phyloP scores from a whole-genome alignment of 352 stramenopile genomes.

The Phytophthora sp. region DNA sequence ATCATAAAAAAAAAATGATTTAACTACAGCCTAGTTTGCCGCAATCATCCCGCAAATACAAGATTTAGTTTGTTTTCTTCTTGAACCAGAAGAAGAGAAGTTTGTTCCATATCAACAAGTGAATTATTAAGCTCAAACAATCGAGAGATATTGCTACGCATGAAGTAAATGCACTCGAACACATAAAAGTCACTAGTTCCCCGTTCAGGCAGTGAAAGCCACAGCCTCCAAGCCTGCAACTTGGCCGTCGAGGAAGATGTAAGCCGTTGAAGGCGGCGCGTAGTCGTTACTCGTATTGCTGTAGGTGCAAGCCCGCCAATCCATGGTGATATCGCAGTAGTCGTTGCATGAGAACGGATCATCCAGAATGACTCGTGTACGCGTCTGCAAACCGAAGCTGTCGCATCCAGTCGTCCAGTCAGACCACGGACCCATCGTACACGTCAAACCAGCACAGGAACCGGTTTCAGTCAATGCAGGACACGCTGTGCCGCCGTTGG shows the following conservation, averaged over 20 bases:
- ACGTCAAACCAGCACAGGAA: constrained; percentile 52
- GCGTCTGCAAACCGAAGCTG: constrained; percentile 44
- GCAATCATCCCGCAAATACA: no score
- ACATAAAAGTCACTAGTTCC: no score
- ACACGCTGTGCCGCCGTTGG: constrained; percentile 47
- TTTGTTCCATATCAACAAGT: no score
- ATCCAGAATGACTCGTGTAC: constrained; percentile 40
- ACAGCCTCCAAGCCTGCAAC: constrained; percentile 10
- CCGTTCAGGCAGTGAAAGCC: no score
- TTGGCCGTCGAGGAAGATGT: constrained; percentile 13
- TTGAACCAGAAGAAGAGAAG: no score
- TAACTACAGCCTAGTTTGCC: no score
- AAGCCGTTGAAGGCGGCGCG: constrained; percentile 2
- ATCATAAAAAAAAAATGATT: no score
- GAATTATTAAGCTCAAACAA: no score
- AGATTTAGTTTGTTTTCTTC: no score
- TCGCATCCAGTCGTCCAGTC: constrained; percentile 60
- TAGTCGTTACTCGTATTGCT: constrained; percentile 37
- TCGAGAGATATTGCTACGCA: no score
- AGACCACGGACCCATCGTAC: constrained; percentile 51
- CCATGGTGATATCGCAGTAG: constrained; percentile 26
- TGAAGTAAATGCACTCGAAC: no score
- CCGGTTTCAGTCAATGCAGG: constrained; percentile 37
- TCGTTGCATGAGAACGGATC: constrained; percentile 44
- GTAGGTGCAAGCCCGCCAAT: constrained; percentile 46